Percentiles rank a stretch among this genome's conserved stretches.
Conservation (phyloP, 495 filamentous ascomycete genomes). For the Penicillium cataractarum region DNA sequence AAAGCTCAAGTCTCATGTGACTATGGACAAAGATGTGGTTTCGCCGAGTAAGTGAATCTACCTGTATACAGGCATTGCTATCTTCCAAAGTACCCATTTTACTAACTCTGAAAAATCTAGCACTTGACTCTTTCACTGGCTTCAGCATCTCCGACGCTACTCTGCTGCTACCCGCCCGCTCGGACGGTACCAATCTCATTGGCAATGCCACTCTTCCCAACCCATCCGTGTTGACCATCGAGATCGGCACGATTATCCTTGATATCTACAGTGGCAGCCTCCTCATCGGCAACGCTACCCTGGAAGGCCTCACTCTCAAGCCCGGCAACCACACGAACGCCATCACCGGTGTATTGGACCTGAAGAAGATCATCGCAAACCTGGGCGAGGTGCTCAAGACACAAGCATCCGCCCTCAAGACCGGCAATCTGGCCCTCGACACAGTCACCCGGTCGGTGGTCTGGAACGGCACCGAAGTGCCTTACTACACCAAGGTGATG, state of each 20-base stretch:
- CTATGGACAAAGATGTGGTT: constrained; percentile 40
- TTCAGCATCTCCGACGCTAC: constrained; percentile 33
- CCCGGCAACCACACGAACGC: constrained; percentile 62
- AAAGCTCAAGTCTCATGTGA: constrained; percentile 37
- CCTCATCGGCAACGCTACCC: constrained; percentile 55
- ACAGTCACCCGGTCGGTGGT: constrained; percentile 36
- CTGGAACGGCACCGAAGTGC: constrained; percentile 39
- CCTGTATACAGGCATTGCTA: background rate
- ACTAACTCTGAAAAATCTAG: constrained; percentile 21
- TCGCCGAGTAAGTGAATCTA: constrained; percentile 35
- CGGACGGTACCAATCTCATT: constrained; percentile 39
- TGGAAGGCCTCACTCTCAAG: constrained; percentile 59
- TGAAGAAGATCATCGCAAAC: constrained; percentile 35
- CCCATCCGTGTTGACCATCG: constrained; percentile 40
- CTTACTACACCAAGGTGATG: constrained; percentile 49
- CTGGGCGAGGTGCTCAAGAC: constrained; percentile 31
- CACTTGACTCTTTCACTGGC: constrained; percentile 33
- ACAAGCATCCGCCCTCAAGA: constrained; percentile 33
- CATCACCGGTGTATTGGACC: constrained; percentile 47
- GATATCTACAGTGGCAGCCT: constrained; percentile 39
- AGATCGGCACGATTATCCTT: constrained; percentile 42
- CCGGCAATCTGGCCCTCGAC: constrained; percentile 38
- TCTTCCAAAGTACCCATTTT: background rate
- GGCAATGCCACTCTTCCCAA: constrained; percentile 44
- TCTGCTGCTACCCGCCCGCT: constrained; percentile 24